Evolutionary conservation across 2,329 filamentous ascomycete species (phyloP), one percentile per base, ranked within the genome.

Genomic region (Alternaria consortialis): DNA sequence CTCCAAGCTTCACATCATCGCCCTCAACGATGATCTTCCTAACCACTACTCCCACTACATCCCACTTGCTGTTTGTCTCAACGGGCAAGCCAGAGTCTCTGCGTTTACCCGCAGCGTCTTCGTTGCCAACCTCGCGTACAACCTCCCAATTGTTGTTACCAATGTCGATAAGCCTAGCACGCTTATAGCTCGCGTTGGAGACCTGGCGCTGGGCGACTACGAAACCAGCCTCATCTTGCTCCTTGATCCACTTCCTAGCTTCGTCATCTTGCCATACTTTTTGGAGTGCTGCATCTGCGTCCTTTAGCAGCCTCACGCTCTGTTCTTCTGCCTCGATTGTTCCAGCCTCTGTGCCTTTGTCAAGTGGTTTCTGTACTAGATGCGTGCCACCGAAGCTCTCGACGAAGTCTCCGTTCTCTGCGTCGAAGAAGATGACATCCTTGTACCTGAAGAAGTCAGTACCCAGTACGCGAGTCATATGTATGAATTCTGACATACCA

Each of bases 181-280:
- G 76, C 65, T 74, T 77, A 63, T 77, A 78, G 53, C 73, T 76
- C 27, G 75, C 74, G 60, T 77, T 77, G 13, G 65, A 71, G 12
- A 77, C 72, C 53, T 74, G 66, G 2, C 75, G 63, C 11, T 68
- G 61, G 0, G 72, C 73, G 20, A 74, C 70, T 4, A 78, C 75
- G 27, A 78, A 76, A n/a, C 73, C 74, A 1, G 71, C 72, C 25
- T 77, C 71, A 12, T 59, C 63, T 20, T 75, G 69, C 39, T 73
- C 66, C 46, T 70, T 58, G 51, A 77, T 66, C 74, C 74, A 77
- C 44, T 67, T 60, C 44, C 65, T 60, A 1, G 71, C 68, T 25
- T 65, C 66, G 15, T 71, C 67, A 7, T 70, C 63, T 46, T 67
- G 53, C 62, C 74, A 68, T 4, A 73, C 64, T 34, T 73, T 75